phyloP scores from a whole-genome alignment of 2,329 filamentous ascomycete genomes.

The Bipolaris sorokiniana region DNA sequence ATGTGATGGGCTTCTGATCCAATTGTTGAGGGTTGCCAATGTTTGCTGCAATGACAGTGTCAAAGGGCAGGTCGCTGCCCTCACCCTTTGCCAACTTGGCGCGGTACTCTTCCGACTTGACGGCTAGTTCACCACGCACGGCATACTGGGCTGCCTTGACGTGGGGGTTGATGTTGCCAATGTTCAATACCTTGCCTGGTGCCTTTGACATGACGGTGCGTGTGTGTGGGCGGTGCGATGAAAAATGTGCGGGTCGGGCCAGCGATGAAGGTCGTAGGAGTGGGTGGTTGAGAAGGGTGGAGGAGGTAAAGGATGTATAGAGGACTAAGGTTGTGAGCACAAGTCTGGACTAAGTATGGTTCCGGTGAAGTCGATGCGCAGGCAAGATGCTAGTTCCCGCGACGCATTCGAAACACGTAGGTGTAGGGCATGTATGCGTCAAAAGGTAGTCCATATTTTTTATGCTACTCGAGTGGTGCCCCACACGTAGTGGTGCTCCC shows the following conservation, averaged over 20 bases:
- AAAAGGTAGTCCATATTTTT: conserved; percentile 36
- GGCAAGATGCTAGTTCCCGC: conserved; percentile 21
- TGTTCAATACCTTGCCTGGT: conserved; percentile 61
- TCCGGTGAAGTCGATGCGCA: conserved; percentile 11
- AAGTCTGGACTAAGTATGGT: conserved; percentile 17
- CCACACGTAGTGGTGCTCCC: conserved; percentile 27
- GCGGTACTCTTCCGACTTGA: conserved; percentile 90
- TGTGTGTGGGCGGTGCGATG: conserved; percentile 4
- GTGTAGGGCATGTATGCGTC: conserved; percentile 16
- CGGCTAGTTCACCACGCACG: conserved; percentile 92
- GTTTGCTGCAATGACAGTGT: conserved; percentile 92
- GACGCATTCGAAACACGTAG: conserved; percentile 17
- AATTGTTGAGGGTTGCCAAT: conserved; percentile 99
- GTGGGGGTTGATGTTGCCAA: conserved; percentile 91
- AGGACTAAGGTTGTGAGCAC: conserved; percentile 25
- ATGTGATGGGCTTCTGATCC: conserved; percentile 98
- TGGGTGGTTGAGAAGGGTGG: conserved; percentile 6
- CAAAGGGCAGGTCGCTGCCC: conserved; percentile 76
- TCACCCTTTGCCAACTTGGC: conserved; percentile 68
- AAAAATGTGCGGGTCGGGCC: conserved; percentile 3
- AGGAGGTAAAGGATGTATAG: conserved; percentile 11
- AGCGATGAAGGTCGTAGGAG: conserved; percentile 3
- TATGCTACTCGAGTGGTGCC: conserved; percentile 32
- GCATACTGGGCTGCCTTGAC: conserved; percentile 91
- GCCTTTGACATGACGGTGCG: conserved; percentile 54